These are phyloP conservation scores for Taxillus chinensis DNA, from an alignment of 164 flowering plant species.

Conservation along the genomic window DNA sequence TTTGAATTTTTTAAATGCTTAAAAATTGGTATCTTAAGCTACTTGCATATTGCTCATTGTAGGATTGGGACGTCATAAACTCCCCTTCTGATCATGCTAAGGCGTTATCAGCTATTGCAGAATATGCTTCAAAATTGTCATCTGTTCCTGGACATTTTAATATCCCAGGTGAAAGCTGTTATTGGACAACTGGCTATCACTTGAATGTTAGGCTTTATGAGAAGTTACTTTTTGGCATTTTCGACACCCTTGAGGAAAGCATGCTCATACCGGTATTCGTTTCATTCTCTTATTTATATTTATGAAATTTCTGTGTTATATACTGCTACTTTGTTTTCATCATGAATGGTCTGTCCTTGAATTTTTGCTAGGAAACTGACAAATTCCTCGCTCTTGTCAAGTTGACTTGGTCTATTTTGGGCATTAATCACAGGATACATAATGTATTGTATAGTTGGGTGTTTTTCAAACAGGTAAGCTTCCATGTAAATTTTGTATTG, in stretches of 20 bases:
- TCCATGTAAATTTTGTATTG: background rate
- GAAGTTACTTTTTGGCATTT: conserved; percentile 51
- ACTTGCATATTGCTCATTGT: conserved; percentile 8
- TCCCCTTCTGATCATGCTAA: conserved; percentile 41
- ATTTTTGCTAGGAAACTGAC: conserved; percentile 49
- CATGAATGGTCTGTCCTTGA: conserved; percentile 5
- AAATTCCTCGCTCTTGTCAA: conserved; percentile 40
- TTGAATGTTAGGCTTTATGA: conserved; percentile 64
- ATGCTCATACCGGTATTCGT: conserved; percentile 52
- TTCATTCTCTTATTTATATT: background rate
- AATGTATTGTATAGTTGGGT: conserved; percentile 63
- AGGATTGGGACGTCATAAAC: conserved; percentile 58
- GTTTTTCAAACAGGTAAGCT: conserved; percentile 66
- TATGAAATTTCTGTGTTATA: background rate
- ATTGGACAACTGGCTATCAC: conserved; percentile 61
- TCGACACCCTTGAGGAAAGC: conserved; percentile 73
- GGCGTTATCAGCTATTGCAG: conserved; percentile 35
- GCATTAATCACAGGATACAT: conserved; percentile 64
- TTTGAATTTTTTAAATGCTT: background rate
- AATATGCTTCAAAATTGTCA: conserved; percentile 31
- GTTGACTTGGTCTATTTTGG: conserved; percentile 66
- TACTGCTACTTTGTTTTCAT: background rate
- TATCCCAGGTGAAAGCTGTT: conserved; percentile 43
- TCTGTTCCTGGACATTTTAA: conserved; percentile 39
- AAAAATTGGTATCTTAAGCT: background rate